Percentiles rank a stretch among this genome's conserved stretches.
These are phyloP conservation scores for Cenchrus americanus DNA, from an alignment of 176 grass and related monocot species.

Conservation along the genomic window DNA sequence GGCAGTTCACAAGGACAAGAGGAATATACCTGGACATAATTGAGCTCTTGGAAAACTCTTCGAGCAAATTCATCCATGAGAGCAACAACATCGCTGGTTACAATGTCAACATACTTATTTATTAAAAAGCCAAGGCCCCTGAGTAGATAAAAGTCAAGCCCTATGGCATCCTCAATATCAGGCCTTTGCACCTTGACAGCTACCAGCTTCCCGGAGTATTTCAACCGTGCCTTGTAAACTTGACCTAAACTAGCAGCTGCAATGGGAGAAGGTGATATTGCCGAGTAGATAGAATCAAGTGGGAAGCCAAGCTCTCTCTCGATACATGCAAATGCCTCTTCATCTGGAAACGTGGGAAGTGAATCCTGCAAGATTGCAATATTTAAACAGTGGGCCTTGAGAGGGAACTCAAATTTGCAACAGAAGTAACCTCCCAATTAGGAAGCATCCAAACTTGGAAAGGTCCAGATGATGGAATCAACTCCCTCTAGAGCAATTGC, in stretches of 20 bases:
- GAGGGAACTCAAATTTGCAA: neutral
- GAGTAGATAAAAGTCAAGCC: constrained; percentile 88
- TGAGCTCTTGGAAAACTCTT: constrained; percentile 96
- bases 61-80: constrained; percentile 92
- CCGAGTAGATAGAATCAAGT: constrained; percentile 77
- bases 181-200: constrained; percentile 96
- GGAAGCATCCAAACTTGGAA: constrained; percentile 13
- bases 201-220: constrained; percentile 69
- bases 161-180: constrained; percentile 86
- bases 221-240: constrained; percentile 90
- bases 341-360: constrained; percentile 92
- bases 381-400: constrained; percentile 19
- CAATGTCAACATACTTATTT: constrained; percentile 86
- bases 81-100: constrained; percentile 83
- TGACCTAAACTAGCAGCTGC: constrained; percentile 97
- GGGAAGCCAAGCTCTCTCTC: constrained; percentile 81
- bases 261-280: constrained; percentile 82
- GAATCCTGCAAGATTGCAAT: constrained; percentile 69
- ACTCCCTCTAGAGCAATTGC: neutral
- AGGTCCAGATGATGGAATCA: neutral
- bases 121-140: constrained; percentile 82
- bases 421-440: neutral
- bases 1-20: constrained; percentile 9
- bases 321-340: constrained; percentile 87
- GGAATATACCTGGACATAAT: constrained; percentile 91